Conservation (phyloP, 208 protist genomes). For the Crithidia fasciculata region DNA sequence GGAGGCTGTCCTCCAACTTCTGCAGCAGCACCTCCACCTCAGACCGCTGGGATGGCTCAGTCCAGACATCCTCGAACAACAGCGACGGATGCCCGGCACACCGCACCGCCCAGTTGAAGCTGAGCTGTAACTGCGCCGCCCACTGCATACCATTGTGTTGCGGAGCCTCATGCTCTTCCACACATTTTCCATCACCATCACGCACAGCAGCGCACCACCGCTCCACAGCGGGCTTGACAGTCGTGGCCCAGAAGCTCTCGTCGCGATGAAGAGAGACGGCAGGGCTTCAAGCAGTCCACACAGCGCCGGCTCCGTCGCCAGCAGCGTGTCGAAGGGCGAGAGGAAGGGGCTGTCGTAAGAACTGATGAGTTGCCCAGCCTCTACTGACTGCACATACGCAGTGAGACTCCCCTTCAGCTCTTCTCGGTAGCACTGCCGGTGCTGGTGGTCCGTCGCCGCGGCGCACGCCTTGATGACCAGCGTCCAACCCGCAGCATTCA, state of each 20-base stretch:
- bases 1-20: conserved; percentile 9
- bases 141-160: conserved; percentile 1
- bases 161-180: not conserved
- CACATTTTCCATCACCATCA: not conserved
- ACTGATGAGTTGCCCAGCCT: no score
- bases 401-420: conserved; percentile 11
- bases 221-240: conserved; percentile 37
- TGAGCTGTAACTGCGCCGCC: conserved; percentile 40
- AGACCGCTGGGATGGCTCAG: not conserved
- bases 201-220: conserved; percentile 27
- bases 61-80: conserved; percentile 23
- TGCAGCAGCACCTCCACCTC: not conserved
- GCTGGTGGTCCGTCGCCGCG: conserved; percentile 26
- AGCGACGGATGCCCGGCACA: conserved; percentile 49
- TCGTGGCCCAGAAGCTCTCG: conserved; percentile 39
- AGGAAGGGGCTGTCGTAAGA: no score
- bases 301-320: not conserved
- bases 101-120: conserved; percentile 65
- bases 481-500: conserved; percentile 43
- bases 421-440: conserved; percentile 8
- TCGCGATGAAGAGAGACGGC: conserved; percentile 48
- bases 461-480: conserved; percentile 51
- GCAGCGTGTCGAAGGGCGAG: not conserved
- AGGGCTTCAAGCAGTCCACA: conserved; percentile 50
- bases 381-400: no score